Percentiles rank a stretch among this genome's conserved stretches.
Evolutionary conservation across 768 basidiomycete genomes (phyloP).

Genomic region (Podaxis sp.): DNA sequence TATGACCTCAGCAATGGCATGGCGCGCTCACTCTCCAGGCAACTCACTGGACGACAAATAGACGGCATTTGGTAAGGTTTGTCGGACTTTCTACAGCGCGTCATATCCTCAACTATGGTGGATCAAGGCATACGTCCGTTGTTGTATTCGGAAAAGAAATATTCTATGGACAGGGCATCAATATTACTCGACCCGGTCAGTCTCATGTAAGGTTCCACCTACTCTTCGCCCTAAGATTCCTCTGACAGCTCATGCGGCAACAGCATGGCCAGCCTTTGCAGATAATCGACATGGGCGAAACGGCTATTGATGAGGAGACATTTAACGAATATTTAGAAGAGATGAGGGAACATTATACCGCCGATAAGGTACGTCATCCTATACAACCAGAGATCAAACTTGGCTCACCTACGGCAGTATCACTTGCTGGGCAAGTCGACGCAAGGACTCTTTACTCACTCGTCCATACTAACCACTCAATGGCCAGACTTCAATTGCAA

Average conservation of each 20-base stretch:
- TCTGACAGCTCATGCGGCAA: background rate
- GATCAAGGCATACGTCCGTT: conserved; percentile 80
- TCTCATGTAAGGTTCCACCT: conserved; percentile 65
- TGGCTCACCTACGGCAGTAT: conserved; percentile 48
- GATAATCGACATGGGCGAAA: conserved; percentile 74
- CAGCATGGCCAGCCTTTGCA: conserved; percentile 78
- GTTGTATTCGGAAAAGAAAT: conserved; percentile 85
- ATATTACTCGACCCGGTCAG: conserved; percentile 65
- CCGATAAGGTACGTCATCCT: conserved; percentile 68
- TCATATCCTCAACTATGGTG: background rate
- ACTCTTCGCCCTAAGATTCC: background rate
- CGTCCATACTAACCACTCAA: background rate
- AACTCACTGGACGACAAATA: conserved; percentile 85
- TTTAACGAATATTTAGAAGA: conserved; percentile 82
- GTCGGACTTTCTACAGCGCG: background rate
- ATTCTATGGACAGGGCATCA: conserved; percentile 90
- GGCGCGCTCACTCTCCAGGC: conserved; percentile 73
- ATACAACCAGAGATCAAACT: background rate
- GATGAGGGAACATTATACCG: conserved; percentile 79
- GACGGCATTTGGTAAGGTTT: conserved; percentile 81
- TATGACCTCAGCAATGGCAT: conserved; percentile 92
- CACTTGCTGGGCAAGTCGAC: conserved; percentile 69
- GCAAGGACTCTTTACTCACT: background rate
- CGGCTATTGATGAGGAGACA: conserved; percentile 78
- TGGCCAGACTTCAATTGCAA: conserved; percentile 89